Evolutionary conservation across 257 asterid species (phyloP), one percentile per base, ranked within the genome.

Genomic region (Scutellaria baicalensis): DNA sequence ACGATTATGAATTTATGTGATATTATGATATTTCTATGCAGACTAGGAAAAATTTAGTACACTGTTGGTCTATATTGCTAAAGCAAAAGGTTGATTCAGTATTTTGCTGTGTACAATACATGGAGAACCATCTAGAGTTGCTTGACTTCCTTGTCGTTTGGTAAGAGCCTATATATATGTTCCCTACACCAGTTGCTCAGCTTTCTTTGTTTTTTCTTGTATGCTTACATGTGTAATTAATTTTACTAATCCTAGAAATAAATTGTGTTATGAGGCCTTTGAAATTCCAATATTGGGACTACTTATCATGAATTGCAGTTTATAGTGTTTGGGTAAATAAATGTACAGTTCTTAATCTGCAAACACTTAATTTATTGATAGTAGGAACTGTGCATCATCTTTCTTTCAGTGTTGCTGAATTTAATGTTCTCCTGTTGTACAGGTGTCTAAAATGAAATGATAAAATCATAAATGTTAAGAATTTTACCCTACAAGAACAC

Each of bases 131-230:
- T 81, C 79, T 88, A 48, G 96, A 94, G 83, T 82, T 94, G 86
- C 89, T 94, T 47, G 99, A 94, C 85, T 94, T 94, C 88, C 95
- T 94, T 54, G 97, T 94, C 18, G 97, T 86, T 73, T 77, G 97
- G 99, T 94, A 81, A 82, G 88, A 69, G 49, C 66, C 60, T 69
- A 60, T 69, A 45, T 17, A 39, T 40, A 59, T 68, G 44, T 62
- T 16, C 48, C 8, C 6, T 62, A 68, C 51, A 17, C 52, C 69
- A 43, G 18, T 54, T 58, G 31, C 52, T 70, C 54, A 8, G 23
- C 35, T 21, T 59, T 39, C 43, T 63, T 60, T 59, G 16, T 36
- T 23, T 66, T 62, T 35, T 50, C 69, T 76, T 43, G 36, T 43
- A 49, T 60, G 69, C 48, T 8, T 57, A 42, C 20, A 50, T 20